Percentiles rank a stretch among this genome's conserved stretches.
These are phyloP conservation scores for Xanthoceras sorbifolium DNA, from an alignment of 345 rosid species.

Conservation along the genomic window DNA sequence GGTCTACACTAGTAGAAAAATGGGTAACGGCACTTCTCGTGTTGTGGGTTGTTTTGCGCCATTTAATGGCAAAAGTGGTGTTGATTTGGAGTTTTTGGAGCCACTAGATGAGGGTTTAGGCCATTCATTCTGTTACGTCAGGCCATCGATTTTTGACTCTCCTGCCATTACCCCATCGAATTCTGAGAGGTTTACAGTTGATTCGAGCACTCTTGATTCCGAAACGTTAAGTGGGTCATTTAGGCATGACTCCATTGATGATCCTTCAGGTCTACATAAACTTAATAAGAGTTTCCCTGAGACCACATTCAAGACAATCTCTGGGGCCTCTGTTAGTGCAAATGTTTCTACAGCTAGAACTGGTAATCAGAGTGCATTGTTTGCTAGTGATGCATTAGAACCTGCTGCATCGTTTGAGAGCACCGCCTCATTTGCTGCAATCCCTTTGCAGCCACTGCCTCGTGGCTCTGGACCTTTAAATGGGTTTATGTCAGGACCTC, in stretches of 20 bases:
- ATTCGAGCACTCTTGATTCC: conserved; percentile 92
- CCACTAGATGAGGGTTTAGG: conserved; percentile 94
- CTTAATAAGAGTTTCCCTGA: conserved; percentile 65
- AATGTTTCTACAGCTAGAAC: conserved; percentile 96
- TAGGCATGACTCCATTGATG: conserved; percentile 75
- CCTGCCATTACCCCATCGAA: conserved; percentile 90
- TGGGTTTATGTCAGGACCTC: conserved; percentile 92
- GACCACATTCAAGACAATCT: conserved; percentile 90
- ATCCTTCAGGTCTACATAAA: conserved; percentile 57
- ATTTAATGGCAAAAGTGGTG: conserved; percentile 71
- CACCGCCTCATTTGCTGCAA: conserved; percentile 89
- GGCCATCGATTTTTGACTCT: conserved; percentile 82
- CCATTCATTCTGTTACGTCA: conserved; percentile 94
- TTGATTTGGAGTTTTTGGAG: conserved; percentile 80
- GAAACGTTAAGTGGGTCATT: conserved; percentile 86
- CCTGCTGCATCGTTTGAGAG: conserved; percentile 97
- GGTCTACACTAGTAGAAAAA: conserved; percentile 37
- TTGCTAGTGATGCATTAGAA: conserved; percentile 69
- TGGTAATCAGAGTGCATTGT: conserved; percentile 72
- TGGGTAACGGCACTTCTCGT: conserved; percentile 98
- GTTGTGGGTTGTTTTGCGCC: conserved; percentile 93
- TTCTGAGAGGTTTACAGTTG: conserved; percentile 93
- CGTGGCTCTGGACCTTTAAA: conserved; percentile 89
- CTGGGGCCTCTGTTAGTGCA: conserved; percentile 98
- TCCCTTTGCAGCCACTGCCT: conserved; percentile 91